These are phyloP conservation scores for Paratrimastix pyriformis DNA, from an alignment of 78 protist genomes.

Conservation along the genomic window DNA sequence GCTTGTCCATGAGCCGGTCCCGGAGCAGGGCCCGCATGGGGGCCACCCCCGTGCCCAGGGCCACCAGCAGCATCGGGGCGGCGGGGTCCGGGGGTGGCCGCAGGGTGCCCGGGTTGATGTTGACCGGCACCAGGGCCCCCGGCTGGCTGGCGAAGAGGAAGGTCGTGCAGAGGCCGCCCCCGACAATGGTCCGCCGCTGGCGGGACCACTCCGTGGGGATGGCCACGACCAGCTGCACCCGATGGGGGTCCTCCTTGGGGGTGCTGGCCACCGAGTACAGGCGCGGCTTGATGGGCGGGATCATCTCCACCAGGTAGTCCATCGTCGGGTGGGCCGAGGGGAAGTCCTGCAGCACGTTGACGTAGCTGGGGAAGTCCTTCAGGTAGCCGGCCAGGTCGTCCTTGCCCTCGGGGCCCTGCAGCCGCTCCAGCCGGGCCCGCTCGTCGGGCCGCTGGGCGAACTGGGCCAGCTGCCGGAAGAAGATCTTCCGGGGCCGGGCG, in stretches of 20 bases:
- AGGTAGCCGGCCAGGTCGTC: too few species aligned
- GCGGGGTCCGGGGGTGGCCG: slow-evolving; percentile 18
- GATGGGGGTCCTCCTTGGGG: background rate
- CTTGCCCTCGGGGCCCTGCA: background rate
- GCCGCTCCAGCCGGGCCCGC: background rate
- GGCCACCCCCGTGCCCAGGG: slow-evolving; percentile 24
- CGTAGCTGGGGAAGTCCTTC: too few species aligned
- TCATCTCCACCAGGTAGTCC: slow-evolving; percentile 6
- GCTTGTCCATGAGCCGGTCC: background rate
- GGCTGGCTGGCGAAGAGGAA: background rate
- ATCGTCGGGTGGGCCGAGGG: too few species aligned
- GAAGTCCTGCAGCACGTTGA: background rate
- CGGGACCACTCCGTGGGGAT: background rate
- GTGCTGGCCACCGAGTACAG: slow-evolving; percentile 21
- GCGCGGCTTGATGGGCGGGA: slow-evolving; percentile 19
- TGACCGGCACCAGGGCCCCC: background rate
- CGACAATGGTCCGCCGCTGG: background rate
- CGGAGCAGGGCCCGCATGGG: background rate
- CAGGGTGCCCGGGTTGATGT: background rate
- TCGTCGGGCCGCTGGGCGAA: background rate
- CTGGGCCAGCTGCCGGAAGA: slow-evolving; percentile 16
- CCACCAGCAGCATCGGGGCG: background rate
- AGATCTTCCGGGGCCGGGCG: background rate
- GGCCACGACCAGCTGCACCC: slow-evolving; percentile 6
- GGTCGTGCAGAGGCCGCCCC: background rate